Evolutionary conservation across 495 filamentous ascomycete species (phyloP).

Genomic region (Cudoniella acicularis): DNA sequence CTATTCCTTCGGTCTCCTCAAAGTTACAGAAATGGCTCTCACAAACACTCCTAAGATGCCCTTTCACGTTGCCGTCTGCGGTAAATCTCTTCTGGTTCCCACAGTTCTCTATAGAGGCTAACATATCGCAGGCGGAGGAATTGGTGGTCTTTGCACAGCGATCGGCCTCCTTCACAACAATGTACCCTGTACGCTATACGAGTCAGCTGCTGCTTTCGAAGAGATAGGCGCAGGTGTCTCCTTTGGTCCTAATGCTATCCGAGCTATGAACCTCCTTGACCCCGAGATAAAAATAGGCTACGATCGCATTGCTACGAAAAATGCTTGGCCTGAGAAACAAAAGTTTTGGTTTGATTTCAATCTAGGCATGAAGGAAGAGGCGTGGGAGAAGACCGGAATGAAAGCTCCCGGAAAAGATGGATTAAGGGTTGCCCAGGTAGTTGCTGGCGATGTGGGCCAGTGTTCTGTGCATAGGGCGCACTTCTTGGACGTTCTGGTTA

Average conservation of each 20-base stretch:
- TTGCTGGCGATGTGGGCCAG: slow-evolving; percentile 28
- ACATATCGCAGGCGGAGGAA: slow-evolving; percentile 21
- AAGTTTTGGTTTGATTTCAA: slow-evolving; percentile 28
- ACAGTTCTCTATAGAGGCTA: neutral
- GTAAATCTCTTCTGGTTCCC: slow-evolving; percentile 4
- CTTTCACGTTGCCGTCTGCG: slow-evolving; percentile 24
- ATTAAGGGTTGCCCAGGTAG: slow-evolving; percentile 10
- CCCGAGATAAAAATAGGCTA: slow-evolving; percentile 39
- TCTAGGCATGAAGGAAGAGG: slow-evolving; percentile 12
- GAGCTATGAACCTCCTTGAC: slow-evolving; percentile 52
- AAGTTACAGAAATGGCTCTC: slow-evolving; percentile 10
- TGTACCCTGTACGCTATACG: slow-evolving; percentile 22
- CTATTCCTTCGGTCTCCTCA: neutral
- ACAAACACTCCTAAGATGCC: slow-evolving; percentile 19
- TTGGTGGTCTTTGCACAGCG: slow-evolving; percentile 20
- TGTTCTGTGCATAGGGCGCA: slow-evolving; percentile 49
- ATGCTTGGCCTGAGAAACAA: slow-evolving; percentile 21
- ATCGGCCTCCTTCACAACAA: slow-evolving; percentile 25
- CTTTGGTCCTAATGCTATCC: slow-evolving; percentile 55
- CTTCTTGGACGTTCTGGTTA: slow-evolving; percentile 57
- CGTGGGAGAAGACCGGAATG: slow-evolving; percentile 14
- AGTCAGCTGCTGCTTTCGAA: slow-evolving; percentile 19
- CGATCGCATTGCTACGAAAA: slow-evolving; percentile 21
- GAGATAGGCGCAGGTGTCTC: slow-evolving; percentile 55
- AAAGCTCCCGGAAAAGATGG: slow-evolving; percentile 17